A percentile compares a stretch with the other conserved stretches of the same genome.
These are phyloP conservation scores for Lunularia cruciata DNA, from an alignment of 225 moss, liverwort and hornwort genomes.

Conservation along the genomic window DNA sequence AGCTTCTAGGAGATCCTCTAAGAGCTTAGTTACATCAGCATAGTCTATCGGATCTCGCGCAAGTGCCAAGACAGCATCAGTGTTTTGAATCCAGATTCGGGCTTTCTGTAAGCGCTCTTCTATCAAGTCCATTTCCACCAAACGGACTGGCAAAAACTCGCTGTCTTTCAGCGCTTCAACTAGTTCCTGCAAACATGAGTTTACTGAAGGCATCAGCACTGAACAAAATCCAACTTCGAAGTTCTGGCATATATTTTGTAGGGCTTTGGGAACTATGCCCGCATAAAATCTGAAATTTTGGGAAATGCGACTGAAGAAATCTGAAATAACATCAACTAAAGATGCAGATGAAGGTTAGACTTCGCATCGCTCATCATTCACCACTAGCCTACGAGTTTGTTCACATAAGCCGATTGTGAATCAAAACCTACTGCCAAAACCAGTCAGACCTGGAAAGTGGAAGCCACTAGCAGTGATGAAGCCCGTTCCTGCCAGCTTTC, in stretches of 20 bases:
- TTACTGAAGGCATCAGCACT: too few relatives aligned
- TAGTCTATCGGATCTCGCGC: slow-evolving; percentile 51
- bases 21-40: slow-evolving; percentile 45
- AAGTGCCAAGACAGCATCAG: slow-evolving; percentile 46
- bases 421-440: background rate
- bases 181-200: slow-evolving; percentile 84
- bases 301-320: too few relatives aligned
- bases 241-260: too few relatives aligned
- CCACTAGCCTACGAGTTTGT: too few relatives aligned
- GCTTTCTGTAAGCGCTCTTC: slow-evolving; percentile 62
- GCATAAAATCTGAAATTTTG: too few relatives aligned
- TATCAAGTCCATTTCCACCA: slow-evolving; percentile 62
- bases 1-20: slow-evolving; percentile 54
- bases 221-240: too few relatives aligned
- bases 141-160: slow-evolving; percentile 65
- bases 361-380: too few relatives aligned
- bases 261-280: too few relatives aligned
- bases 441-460: slow-evolving; percentile 58
- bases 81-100: slow-evolving; percentile 63
- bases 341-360: too few relatives aligned
- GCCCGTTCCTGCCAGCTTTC: slow-evolving; percentile 57
- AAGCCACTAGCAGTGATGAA: slow-evolving; percentile 44
- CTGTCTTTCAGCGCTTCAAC: slow-evolving; percentile 67
- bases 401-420: too few relatives aligned
- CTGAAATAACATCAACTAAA: too few relatives aligned